A percentile compares a stretch with the other conserved stretches of the same genome.
phyloP scores from a whole-genome alignment of 345 rosid species.

The Dovyalis caffra region DNA sequence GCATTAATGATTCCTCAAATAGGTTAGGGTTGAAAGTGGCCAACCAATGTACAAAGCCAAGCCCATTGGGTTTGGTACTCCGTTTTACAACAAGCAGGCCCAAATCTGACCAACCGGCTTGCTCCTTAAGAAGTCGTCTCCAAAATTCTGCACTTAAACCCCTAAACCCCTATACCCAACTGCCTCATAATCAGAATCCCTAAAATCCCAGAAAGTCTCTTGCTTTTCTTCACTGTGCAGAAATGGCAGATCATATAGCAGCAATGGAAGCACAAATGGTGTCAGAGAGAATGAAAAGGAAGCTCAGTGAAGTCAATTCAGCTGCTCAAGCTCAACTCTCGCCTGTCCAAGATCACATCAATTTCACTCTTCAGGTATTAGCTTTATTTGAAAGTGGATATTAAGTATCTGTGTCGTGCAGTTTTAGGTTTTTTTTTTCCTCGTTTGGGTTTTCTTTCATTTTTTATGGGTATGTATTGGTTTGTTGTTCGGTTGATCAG shows the following conservation, averaged over 20 bases:
- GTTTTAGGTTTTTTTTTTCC: background rate
- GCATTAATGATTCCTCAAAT: too few relatives aligned
- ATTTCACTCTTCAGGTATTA: slow-evolving; percentile 81
- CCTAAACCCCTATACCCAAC: background rate
- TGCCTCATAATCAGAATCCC: background rate
- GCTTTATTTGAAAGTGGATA: background rate
- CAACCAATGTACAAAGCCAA: too few relatives aligned
- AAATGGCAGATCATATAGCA: slow-evolving; percentile 54
- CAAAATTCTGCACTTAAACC: background rate
- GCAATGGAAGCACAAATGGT: slow-evolving; percentile 57
- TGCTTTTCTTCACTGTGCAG: background rate
- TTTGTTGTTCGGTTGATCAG: too few relatives aligned
- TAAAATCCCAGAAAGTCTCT: background rate
- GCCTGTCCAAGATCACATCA: slow-evolving; percentile 79
- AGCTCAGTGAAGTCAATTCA: slow-evolving; percentile 60
- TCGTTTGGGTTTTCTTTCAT: background rate
- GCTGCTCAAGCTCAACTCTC: slow-evolving; percentile 73
- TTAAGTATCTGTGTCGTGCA: background rate
- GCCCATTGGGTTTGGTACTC: too few relatives aligned
- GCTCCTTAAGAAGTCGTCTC: background rate
- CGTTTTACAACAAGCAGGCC: too few relatives aligned
- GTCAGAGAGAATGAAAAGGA: slow-evolving; percentile 64
- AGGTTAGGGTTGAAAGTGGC: too few relatives aligned
- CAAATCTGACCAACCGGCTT: background rate
- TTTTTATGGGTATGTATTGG: too few relatives aligned